Percentiles rank a stretch among this genome's conserved stretches.
phyloP scores from a whole-genome alignment of 768 basidiomycete species.

The Collybia sordida region DNA sequence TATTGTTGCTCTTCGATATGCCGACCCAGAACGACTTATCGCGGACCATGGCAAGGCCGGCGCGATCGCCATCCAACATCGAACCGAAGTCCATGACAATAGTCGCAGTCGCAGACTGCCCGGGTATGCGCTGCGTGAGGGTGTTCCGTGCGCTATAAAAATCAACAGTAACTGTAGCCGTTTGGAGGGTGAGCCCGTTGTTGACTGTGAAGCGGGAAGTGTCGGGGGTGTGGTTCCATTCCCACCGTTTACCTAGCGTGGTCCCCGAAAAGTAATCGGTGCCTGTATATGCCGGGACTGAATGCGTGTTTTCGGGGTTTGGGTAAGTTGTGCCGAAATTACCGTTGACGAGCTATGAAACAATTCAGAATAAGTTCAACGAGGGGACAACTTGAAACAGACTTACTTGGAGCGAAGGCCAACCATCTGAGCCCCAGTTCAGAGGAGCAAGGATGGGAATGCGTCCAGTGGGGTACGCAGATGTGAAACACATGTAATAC shows the following conservation, averaged over 20 bases:
- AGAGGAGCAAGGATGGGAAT: conserved; percentile 14
- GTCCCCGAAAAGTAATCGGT: conserved; percentile 14
- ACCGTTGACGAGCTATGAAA: conserved; percentile 10
- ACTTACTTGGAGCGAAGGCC: conserved; percentile 8
- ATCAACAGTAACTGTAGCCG: conserved; percentile 16
- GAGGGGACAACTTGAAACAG: too few relatives aligned
- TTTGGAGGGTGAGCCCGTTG: conserved; percentile 15
- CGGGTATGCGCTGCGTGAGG: conserved; percentile 14
- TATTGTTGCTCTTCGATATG: conserved; percentile 8
- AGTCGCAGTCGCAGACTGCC: conserved; percentile 15
- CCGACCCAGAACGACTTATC: conserved; percentile 15
- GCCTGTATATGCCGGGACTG: conserved; percentile 5
- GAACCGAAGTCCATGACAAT: conserved; percentile 11
- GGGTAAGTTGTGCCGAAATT: conserved; percentile 13
- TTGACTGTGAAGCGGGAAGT: conserved; percentile 13
- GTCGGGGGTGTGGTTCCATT: conserved; percentile 20
- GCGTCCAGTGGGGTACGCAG: conserved; percentile 16
- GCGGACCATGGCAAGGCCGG: conserved; percentile 18
- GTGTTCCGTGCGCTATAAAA: conserved; percentile 18
- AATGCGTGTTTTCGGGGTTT: conserved; percentile 8
- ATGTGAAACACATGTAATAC: conserved; percentile 16
- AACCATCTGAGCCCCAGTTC: conserved; percentile 18
- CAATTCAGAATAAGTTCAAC: too few relatives aligned
- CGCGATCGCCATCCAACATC: conserved; percentile 16
- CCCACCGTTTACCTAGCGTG: conserved; percentile 12